These are phyloP conservation scores for Hypoxylon intermedium DNA, from an alignment of 495 filamentous ascomycete species.

Conservation along the genomic window DNA sequence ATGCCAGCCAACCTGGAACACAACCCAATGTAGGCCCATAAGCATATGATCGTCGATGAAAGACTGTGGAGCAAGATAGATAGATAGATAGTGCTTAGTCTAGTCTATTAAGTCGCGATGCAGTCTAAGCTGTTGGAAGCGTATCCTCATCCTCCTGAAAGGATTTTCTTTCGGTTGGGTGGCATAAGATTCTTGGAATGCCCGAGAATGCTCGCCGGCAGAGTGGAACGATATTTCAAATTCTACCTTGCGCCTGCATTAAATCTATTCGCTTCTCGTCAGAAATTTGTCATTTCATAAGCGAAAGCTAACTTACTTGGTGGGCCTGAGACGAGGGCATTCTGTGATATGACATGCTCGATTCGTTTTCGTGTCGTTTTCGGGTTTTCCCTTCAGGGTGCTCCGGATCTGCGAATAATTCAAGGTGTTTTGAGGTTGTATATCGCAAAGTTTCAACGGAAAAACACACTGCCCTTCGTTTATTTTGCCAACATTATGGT, in stretches of 20 bases:
- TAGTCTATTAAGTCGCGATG: constrained; percentile 3
- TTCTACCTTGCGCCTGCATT: too few species aligned
- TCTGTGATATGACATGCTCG: not conserved
- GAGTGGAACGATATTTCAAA: constrained; percentile 1
- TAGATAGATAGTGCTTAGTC: too few species aligned
- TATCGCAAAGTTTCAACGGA: too few species aligned
- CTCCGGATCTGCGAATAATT: too few species aligned
- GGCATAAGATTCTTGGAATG: constrained; percentile 1
- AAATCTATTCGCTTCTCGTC: too few species aligned
- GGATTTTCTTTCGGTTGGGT: not conserved
- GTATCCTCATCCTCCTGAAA: constrained; percentile 3
- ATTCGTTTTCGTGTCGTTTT: not conserved
- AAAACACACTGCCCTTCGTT: too few species aligned
- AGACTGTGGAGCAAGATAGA: constrained; percentile 28
- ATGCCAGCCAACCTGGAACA: not conserved
- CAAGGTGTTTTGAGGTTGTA: not conserved
- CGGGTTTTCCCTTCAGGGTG: too few species aligned
- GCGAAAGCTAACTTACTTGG: constrained; percentile 5
- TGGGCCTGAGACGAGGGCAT: not conserved
- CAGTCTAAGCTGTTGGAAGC: constrained; percentile 12
- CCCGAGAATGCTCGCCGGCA: constrained; percentile 2
- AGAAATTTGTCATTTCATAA: constrained; percentile 2
- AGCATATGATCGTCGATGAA: constrained; percentile 20
- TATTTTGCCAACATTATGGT: too few species aligned
- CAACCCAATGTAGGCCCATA: constrained; percentile 16